Base-by-base conservation (phyloP, 495 filamentous ascomycete genomes). In the Lichina pygmaea region DNA sequence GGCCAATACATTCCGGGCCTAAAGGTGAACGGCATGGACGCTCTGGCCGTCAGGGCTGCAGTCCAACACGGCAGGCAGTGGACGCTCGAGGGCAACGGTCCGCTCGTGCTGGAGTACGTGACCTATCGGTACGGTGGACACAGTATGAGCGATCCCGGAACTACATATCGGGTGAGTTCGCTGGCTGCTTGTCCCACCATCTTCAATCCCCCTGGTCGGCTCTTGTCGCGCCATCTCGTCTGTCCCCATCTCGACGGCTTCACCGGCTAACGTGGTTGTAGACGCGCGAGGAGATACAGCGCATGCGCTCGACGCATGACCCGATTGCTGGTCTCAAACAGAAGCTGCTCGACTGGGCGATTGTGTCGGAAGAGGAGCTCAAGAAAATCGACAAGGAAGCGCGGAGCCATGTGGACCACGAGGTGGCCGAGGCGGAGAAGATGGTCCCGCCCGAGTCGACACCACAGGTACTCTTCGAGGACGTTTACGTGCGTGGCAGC, bases 1-100 rank as follows among this genome's bases (percentile, higher is more conserved):
- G 89, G 89, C 50, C 89, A 97, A 68, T 97, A 95, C 70, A 97
- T 97, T 55, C 89, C 89, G 49, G 89, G 89, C 66, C 75, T 97
- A 48, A 97, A 95, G 70, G 83, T 97, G 60, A 97, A 97, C 66
- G 89, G 82, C 60, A 97, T 97, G 89, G 89, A 97, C 61, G 82
- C 94, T 53, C 81, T 97, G 45, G 89, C 89, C 51, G 89, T 93
- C 60, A 93, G 92, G 73, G 81, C 85, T 44, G 89, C 91, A 47
- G 82, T 91, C 50, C 62, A 83, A 62, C 85, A 92, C 71, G 82
- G 77, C 56, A 93, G 85, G 67, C 66, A 86, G 54, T 91, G 76
- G 66, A 76, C 80, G 49, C 59, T 66, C 47, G 66, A 70, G 47
- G 85, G 78, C 58, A 81, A 91, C 53, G 85, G 91, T 36, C 89